Evolutionary conservation across 2,329 filamentous ascomycete species (phyloP), one percentile per base, ranked within the genome.

Genomic region (Pezicula rhizophila): DNA sequence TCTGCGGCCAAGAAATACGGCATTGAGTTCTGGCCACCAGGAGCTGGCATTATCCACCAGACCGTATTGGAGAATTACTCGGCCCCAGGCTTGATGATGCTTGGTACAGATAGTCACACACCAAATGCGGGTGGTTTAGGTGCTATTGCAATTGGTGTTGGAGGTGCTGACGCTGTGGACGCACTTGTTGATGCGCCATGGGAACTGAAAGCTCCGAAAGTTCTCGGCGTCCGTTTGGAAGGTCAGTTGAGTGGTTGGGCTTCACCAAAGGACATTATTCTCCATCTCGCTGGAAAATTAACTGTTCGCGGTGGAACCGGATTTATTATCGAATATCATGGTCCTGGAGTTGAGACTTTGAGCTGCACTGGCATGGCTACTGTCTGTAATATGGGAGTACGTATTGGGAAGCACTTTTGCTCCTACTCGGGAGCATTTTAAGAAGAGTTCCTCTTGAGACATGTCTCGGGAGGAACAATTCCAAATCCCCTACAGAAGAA

Each of bases 1-100:
- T 95, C 88, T 47, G 93, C 93, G 0, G 84, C 84, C 14, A 89
- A 86, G 73, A 90, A 86, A 68, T 96, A 93, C 63, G 91, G 91
- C 40, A 93, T 96, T 66, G 90, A 96, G 67, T 96, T 96, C 65
- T 96, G 90, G 91, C 89, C 89, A 2, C 90, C 90, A 0, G 91
- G 91, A 52, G 90, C 91, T 7, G 91, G 90, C 55, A 96, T 96
- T 57, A 96, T 99, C 57, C 93, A 99, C 71, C 93, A 99, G 78
- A 95, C 89, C 46, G 93, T 99, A 18, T 72, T 99, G 60, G 93
- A 99, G 74, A 97, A 99, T 72, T 99, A 99, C 66, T 88, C 91
- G 31, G 83, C 92, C n/a, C 93, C 93, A 17, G 93, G 93, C 44
- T 71, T 97, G 60, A 96, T 99, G 91, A 97, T 99, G 90, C 79